Evolutionary conservation across 176 grass and related monocot species (phyloP).

Genomic region (Lolium rigidum): DNA sequence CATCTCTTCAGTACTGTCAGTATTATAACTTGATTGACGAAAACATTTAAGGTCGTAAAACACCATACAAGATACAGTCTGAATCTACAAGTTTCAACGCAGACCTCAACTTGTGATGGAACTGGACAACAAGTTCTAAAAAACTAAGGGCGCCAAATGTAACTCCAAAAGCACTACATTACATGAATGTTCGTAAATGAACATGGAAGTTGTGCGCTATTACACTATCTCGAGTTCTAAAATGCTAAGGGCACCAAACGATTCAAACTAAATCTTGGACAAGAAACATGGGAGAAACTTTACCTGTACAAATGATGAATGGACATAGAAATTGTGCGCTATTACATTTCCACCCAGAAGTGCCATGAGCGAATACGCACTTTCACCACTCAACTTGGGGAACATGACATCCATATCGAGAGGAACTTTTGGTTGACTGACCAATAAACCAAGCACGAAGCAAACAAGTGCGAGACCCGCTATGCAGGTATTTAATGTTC

Average conservation of each 20-base stretch:
- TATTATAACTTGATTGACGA: neutral
- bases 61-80: neutral
- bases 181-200: neutral
- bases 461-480: slow-evolving; percentile 81
- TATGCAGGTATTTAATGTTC: slow-evolving; percentile 62
- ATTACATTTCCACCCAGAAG: slow-evolving; percentile 98
- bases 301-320: slow-evolving; percentile 96
- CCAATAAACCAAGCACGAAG: slow-evolving; percentile 88
- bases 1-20: neutral
- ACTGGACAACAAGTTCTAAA: neutral
- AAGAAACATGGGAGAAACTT: slow-evolving; percentile 19
- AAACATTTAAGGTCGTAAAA: neutral
- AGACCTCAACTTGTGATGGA: neutral
- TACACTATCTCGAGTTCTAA: neutral
- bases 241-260: slow-evolving; percentile 1
- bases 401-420: slow-evolving; percentile 74
- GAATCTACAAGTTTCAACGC: neutral
- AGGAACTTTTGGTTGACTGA: slow-evolving; percentile 90
- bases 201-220: neutral
- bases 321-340: slow-evolving; percentile 95
- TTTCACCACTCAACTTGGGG: slow-evolving; percentile 92
- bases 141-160: neutral
- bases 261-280: neutral
- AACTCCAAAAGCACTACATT: neutral
- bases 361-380: slow-evolving; percentile 93